Evolutionary conservation across 1,139 yeast species (phyloP), one percentile per base, ranked within the genome.

Genomic region (Geotrichum bryndzae): DNA sequence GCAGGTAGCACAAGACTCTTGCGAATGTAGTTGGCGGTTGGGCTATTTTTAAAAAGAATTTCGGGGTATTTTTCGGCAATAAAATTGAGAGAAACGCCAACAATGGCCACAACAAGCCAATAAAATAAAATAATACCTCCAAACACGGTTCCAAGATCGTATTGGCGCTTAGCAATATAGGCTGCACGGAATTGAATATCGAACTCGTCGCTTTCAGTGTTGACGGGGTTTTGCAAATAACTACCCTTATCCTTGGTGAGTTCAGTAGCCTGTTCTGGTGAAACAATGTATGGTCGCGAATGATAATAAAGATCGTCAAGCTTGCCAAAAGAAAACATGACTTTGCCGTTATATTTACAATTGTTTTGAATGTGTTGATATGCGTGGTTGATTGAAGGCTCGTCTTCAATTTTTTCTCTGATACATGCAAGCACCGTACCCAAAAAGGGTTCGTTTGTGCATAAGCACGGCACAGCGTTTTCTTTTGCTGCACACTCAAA

Each of bases 1-100:
- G 78, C 77, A 0, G 78, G 78, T 3, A 75, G 62, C 0, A 76
- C 67, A 1, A 75, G 50, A 27, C 62, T 60, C 53, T 70, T 69
- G 31, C 77, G 64, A 41, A 74, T 38, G 35, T 63, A 54, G 33
- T 64, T 65, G 15, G 67, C 61, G 7, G 63, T 53, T n/a, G 63
- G 61, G 22, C 61, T 57, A 13, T 69, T 64, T 23, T 55, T 65
- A 62, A 52, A 66, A 8, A 45, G 55, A 33, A 35, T 7, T 53
- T 63, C 63, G 3, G 71, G 72, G 50, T 59, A 59, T 23, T 63
- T 56, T 33, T 63, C 58, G 3, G 60, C 45, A 59, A 60, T 46
- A 60, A 63, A 45, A 55, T 70, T 69, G 18, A 65, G 53, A 2
- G 66, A 10, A 3, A 66, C 51, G 1, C 67, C 73, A 15, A 60